Evolutionary conservation across 345 rosid species (phyloP).

Genomic region (Capsella bursapastoris): DNA sequence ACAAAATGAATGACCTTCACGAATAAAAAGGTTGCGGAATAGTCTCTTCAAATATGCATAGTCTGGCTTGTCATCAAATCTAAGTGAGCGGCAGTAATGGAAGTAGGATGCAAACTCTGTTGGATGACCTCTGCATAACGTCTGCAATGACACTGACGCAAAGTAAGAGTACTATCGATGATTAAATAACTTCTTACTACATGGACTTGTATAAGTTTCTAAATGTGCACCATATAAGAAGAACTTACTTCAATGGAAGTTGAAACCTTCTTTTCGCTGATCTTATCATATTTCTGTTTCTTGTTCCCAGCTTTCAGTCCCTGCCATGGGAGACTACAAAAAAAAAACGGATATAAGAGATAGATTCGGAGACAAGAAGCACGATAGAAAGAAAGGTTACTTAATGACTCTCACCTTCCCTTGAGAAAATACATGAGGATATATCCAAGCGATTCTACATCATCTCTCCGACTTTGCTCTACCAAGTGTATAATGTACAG

Average conservation of each 20-base stretch:
- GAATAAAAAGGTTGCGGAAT: conserved; percentile 94
- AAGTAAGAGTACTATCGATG: conserved; percentile 29
- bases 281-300: conserved; percentile 96
- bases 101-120: conserved; percentile 97
- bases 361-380: not conserved
- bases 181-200: not conserved
- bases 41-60: conserved; percentile 93
- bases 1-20: conserved; percentile 61
- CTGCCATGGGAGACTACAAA: conserved; percentile 95
- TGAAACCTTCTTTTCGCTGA: conserved; percentile 95
- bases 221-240: not conserved
- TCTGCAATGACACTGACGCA: conserved; percentile 54
- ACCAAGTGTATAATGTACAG: conserved; percentile 9
- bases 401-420: conserved; percentile 73
- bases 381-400: not conserved
- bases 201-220: not conserved
- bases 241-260: conserved; percentile 66
- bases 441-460: conserved; percentile 97
- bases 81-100: conserved; percentile 91
- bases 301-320: conserved; percentile 96
- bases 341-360: conserved; percentile 27
- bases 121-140: conserved; percentile 87
- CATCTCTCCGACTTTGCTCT: conserved; percentile 99
- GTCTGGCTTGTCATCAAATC: conserved; percentile 96
- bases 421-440: conserved; percentile 92